These are phyloP conservation scores for Danielia oregonensis DNA, from an alignment of 805 yeast genomes.

Conservation along the genomic window DNA sequence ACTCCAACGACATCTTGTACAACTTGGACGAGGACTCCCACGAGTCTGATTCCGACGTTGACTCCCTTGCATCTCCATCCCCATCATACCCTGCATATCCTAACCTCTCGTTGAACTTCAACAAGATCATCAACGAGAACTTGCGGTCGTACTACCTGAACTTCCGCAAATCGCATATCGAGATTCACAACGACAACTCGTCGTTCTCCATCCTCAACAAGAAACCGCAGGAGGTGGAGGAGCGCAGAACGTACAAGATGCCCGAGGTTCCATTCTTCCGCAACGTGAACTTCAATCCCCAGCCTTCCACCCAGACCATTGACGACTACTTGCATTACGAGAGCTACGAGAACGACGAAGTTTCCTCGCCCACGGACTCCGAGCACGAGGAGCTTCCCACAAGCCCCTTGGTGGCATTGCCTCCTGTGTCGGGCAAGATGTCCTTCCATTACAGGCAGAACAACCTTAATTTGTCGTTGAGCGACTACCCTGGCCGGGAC, in stretches of 20 bases:
- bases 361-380: conserved; percentile 6
- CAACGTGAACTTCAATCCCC: conserved; percentile 33
- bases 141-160: conserved; percentile 29
- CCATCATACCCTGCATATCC: conserved; percentile 8
- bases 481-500: conserved; percentile 10
- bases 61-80: conserved; percentile 1
- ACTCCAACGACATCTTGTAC: conserved; percentile 28
- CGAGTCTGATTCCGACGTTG: conserved; percentile 2
- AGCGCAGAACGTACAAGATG: background rate
- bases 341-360: conserved; percentile 18
- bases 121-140: conserved; percentile 37
- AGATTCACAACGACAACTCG: conserved; percentile 30
- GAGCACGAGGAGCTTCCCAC: conserved; percentile 15
- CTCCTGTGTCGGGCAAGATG: conserved; percentile 23
- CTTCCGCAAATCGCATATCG: conserved; percentile 26
- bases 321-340: conserved; percentile 37
- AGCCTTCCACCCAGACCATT: conserved; percentile 23
- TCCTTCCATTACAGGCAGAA: conserved; percentile 35
- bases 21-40: conserved; percentile 18
- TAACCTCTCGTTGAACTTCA: conserved; percentile 28
- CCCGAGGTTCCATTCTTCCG: conserved; percentile 30
- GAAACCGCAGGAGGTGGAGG: conserved; percentile 3
- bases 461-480: conserved; percentile 32
- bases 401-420: conserved; percentile 8
- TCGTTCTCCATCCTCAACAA: conserved; percentile 30